phyloP scores from a whole-genome alignment of 345 rosid genomes.

The Salix udensis region DNA sequence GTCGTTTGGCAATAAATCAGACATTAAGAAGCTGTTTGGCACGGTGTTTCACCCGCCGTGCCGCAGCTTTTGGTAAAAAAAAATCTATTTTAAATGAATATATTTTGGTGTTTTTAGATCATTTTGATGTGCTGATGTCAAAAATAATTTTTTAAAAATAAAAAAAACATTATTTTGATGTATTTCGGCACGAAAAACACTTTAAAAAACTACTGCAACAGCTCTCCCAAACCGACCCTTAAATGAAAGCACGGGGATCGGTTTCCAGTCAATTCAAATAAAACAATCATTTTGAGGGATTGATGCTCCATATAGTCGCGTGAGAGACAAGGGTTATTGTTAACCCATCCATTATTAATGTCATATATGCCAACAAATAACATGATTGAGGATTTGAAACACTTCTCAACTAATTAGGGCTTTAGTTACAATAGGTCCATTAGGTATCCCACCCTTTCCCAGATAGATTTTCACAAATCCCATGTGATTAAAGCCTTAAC shows the following conservation, averaged over 20 bases:
- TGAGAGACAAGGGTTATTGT: background rate
- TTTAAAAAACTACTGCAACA: no score
- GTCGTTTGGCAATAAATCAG: background rate
- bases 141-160: no score
- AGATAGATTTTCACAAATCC: background rate
- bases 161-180: no score
- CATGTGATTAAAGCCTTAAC: background rate
- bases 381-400: slow-evolving; percentile 7
- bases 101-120: no score
- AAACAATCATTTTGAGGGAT: background rate
- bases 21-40: no score
- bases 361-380: background rate
- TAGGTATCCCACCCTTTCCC: background rate
- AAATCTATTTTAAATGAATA: no score
- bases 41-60: no score
- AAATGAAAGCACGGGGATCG: background rate
- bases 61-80: no score
- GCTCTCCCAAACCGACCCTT: no score
- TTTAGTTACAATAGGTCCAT: background rate
- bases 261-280: background rate
- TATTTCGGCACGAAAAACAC: no score
- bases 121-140: no score
- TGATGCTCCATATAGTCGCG: background rate
- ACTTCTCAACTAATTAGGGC: background rate
- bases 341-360: background rate